Evolutionary conservation across 2,329 filamentous ascomycete genomes (phyloP).

Genomic region (Hypoxylon sp.): DNA sequence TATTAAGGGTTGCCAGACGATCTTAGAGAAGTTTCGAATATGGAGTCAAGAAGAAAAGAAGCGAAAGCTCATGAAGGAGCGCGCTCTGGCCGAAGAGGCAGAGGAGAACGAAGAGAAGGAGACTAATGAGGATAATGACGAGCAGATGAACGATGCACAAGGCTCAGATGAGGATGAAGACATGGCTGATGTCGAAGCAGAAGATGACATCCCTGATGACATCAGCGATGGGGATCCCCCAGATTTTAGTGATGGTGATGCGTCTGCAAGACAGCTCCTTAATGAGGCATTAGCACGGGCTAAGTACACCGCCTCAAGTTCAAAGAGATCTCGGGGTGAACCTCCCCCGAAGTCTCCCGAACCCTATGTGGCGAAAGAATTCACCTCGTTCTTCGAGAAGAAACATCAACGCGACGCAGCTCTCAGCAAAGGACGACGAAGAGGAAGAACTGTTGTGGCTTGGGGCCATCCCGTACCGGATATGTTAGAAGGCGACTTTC

Average conservation of each 20-base stretch:
- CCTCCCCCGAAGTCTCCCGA: conserved; percentile 53
- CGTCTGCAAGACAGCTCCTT: conserved; percentile 80
- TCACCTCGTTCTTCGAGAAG: conserved; percentile 90
- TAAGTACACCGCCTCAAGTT: conserved; percentile 47
- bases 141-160: conserved; percentile 51
- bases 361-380: conserved; percentile 68
- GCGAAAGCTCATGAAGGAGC: conserved; percentile 82
- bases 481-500: conserved; percentile 78
- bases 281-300: conserved; percentile 70
- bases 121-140: conserved; percentile 50
- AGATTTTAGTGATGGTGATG: conserved; percentile 79
- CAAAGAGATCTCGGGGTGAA: conserved; percentile 48
- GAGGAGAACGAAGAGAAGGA: conserved; percentile 42
- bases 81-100: conserved; percentile 66
- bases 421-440: conserved; percentile 78
- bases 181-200: conserved; percentile 46
- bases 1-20: conserved; percentile 82
- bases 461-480: conserved; percentile 89
- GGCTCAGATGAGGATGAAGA: conserved; percentile 51
- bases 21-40: conserved; percentile 87
- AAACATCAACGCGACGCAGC: conserved; percentile 84
- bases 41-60: conserved; percentile 94
- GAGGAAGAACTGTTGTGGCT: conserved; percentile 78
- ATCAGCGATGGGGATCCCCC: conserved; percentile 67
- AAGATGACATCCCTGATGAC: conserved; percentile 50